These are phyloP conservation scores for Neurospora crassa DNA, from an alignment of 2,329 filamentous ascomycete genomes.

Conservation along the genomic window DNA sequence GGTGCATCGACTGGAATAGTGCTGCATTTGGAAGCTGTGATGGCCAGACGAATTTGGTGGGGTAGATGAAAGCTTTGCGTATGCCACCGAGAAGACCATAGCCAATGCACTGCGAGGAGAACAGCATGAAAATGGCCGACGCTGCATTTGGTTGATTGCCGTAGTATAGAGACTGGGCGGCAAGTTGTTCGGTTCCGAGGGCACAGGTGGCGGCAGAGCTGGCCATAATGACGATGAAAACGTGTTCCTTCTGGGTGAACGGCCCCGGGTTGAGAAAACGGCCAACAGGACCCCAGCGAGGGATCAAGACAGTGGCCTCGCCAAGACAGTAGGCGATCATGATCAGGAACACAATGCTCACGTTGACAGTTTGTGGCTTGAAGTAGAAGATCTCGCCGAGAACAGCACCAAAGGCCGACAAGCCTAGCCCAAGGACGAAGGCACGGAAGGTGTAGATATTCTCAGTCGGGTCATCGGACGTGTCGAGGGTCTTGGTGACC, in stretches of 20 bases:
- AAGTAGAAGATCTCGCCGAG: slow-evolving; percentile 7
- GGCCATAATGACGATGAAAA: slow-evolving; percentile 33
- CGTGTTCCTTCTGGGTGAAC: slow-evolving; percentile 22
- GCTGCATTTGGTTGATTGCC: slow-evolving; percentile 27
- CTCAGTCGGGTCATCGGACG: slow-evolving; percentile 10
- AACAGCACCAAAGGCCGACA: slow-evolving; percentile 6
- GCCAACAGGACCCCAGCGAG: background rate
- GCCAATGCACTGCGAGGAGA: slow-evolving; percentile 39
- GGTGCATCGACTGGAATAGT: slow-evolving; percentile 19
- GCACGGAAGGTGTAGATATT: slow-evolving; percentile 11
- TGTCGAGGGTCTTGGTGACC: slow-evolving; percentile 8
- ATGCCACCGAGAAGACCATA: slow-evolving; percentile 39
- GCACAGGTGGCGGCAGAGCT: slow-evolving; percentile 27
- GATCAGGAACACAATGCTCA: slow-evolving; percentile 4
- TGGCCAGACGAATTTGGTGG: slow-evolving; percentile 39
- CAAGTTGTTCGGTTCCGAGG: slow-evolving; percentile 28
- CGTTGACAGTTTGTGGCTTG: slow-evolving; percentile 5
- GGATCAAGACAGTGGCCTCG: slow-evolving; percentile 2
- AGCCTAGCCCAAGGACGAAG: slow-evolving; percentile 8
- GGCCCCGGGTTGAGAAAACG: slow-evolving; percentile 8
- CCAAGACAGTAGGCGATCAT: slow-evolving; percentile 5
- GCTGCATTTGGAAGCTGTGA: slow-evolving; percentile 18
- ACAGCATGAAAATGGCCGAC: slow-evolving; percentile 32
- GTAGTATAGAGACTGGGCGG: slow-evolving; percentile 38
- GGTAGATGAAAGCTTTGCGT: slow-evolving; percentile 34